phyloP scores from a whole-genome alignment of 208 protist genomes.

The Leishmania martiniquensis region DNA sequence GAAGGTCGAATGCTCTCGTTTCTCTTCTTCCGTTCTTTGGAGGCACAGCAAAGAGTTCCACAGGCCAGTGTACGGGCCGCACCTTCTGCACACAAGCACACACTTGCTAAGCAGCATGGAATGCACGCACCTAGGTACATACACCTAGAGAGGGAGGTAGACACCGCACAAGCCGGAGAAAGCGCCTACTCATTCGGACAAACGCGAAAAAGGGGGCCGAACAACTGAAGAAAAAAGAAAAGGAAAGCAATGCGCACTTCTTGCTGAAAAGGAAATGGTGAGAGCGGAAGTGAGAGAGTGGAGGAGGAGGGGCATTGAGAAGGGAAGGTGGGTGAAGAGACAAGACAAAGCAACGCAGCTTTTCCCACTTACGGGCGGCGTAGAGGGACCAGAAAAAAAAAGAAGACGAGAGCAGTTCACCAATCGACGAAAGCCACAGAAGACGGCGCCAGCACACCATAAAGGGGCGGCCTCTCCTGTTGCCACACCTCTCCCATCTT shows the following conservation, averaged over 20 bases:
- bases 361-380: not conserved
- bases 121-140: not conserved
- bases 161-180: not conserved
- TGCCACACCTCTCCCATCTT: not conserved
- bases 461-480: not conserved
- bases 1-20: not conserved
- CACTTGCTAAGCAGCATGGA: not conserved
- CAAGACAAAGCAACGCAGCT: not conserved
- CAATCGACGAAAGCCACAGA: slow-evolving; percentile 1
- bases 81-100: not conserved
- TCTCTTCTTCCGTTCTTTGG: not conserved
- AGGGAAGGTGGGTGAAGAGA: not conserved
- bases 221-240: not conserved
- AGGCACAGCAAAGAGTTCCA: not conserved
- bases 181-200: not conserved
- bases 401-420: not conserved
- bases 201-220: not conserved
- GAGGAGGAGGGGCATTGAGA: too few species aligned
- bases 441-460: not conserved
- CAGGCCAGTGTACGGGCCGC: not conserved
- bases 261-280: not conserved
- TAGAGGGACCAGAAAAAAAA: not conserved
- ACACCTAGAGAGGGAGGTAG: not conserved
- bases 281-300: not conserved
- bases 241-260: not conserved